Conservation (phyloP, 2,329 filamentous ascomycete species). For the Calonectria montana region DNA sequence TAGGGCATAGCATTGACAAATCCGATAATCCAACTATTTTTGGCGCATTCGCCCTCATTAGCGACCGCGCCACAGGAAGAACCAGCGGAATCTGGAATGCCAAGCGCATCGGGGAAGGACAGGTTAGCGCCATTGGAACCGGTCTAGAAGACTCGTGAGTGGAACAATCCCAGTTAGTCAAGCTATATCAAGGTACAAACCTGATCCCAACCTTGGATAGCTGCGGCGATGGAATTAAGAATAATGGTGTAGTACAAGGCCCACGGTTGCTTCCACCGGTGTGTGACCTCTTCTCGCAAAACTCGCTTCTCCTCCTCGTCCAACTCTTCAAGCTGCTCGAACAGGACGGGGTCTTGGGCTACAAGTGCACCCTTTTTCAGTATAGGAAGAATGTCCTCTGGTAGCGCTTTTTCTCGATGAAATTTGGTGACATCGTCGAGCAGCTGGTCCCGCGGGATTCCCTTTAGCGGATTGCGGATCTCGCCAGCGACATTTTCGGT, state of each 20-base stretch:
- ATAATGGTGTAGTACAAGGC: conserved; percentile 61
- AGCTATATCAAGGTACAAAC: conserved; percentile 25
- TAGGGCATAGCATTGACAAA: conserved; percentile 65
- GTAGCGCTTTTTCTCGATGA: conserved; percentile 59
- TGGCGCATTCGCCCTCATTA: conserved; percentile 51
- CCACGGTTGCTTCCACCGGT: conserved; percentile 62
- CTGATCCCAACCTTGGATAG: conserved; percentile 62
- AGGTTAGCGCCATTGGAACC: conserved; percentile 62
- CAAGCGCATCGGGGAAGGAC: conserved; percentile 56
- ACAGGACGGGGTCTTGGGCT: conserved; percentile 55
- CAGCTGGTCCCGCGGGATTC: conserved; percentile 62
- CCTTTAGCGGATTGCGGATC: conserved; percentile 61
- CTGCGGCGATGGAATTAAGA: conserved; percentile 64
- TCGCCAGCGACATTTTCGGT: conserved; percentile 43
- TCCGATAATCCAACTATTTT: conserved; percentile 71
- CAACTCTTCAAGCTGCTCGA: conserved; percentile 59
- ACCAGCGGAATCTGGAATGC: conserved; percentile 51
- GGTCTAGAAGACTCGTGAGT: conserved; percentile 38
- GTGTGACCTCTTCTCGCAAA: conserved; percentile 56
- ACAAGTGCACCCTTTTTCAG: conserved; percentile 46
- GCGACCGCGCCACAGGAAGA: conserved; percentile 47
- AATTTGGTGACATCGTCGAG: conserved; percentile 66
- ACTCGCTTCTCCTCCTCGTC: conserved; percentile 54
- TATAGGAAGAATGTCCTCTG: conserved; percentile 55
- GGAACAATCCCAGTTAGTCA: background rate